A percentile compares a stretch with the other conserved stretches of the same genome.
Conservation (phyloP, 768 basidiomycete species). For the Leccinum sublutescens region DNA sequence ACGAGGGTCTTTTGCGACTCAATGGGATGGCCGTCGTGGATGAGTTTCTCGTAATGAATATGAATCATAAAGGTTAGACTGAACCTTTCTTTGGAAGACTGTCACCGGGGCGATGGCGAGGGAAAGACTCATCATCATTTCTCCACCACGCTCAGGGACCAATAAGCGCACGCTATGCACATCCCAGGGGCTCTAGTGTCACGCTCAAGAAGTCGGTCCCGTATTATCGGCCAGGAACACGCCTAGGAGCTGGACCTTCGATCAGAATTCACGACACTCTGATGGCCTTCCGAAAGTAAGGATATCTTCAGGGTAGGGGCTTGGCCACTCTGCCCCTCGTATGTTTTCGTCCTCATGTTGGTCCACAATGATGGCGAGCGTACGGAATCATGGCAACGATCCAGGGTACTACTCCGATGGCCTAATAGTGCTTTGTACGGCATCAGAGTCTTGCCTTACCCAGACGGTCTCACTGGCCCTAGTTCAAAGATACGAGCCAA, state of each 20-base stretch:
- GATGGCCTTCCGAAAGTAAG: background rate
- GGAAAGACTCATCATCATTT: background rate
- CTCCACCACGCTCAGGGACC: background rate
- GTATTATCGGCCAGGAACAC: background rate
- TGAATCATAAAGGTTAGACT: background rate
- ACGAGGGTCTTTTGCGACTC: background rate
- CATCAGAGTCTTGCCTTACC: background rate
- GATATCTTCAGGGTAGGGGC: background rate
- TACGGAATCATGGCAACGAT: background rate
- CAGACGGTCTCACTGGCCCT: background rate
- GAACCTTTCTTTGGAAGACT: background rate
- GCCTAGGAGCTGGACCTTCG: background rate
- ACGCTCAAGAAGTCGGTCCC: background rate
- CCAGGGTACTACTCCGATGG: background rate
- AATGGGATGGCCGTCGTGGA: background rate
- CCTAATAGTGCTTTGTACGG: background rate
- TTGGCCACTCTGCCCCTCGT: background rate
- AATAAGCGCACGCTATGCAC: background rate
- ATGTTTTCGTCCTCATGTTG: background rate
- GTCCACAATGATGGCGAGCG: too few relatives aligned
- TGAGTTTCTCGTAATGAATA: background rate
- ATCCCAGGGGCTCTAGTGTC: background rate
- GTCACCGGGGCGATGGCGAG: background rate
- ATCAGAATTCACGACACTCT: background rate
- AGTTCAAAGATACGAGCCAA: background rate